phyloP scores from a whole-genome alignment of 2,329 filamentous ascomycete genomes.

The Emmonsiellopsis sp. region DNA sequence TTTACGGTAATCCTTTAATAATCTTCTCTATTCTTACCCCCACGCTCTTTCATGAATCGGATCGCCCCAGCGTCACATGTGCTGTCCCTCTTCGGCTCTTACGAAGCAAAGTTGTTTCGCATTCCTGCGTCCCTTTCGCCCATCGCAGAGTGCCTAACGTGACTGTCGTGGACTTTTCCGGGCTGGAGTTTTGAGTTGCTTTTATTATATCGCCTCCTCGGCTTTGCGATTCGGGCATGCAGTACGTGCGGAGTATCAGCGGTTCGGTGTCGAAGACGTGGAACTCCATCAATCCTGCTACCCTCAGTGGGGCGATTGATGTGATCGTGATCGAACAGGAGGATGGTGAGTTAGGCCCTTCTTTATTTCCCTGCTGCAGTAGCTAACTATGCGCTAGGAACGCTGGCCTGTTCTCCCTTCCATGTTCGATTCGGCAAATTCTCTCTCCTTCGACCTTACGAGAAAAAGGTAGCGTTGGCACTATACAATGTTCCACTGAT shows the following conservation, averaged over 20 bases:
- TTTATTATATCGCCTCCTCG: neutral
- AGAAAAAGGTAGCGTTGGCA: conserved; percentile 63
- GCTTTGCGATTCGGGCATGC: conserved; percentile 51
- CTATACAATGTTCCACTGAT: neutral
- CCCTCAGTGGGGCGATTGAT: conserved; percentile 94
- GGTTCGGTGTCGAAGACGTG: conserved; percentile 96
- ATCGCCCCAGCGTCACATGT: too few species aligned
- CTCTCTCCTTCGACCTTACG: conserved; percentile 83
- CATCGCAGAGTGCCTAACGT: too few species aligned
- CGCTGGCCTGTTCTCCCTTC: conserved; percentile 86
- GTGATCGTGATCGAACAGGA: conserved; percentile 96
- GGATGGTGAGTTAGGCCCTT: conserved; percentile 59
- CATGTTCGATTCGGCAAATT: conserved; percentile 99
- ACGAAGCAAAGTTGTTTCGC: too few species aligned
- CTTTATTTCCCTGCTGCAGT: neutral
- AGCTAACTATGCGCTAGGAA: conserved; percentile 33
- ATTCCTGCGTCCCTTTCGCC: too few species aligned
- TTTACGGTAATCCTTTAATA: neutral
- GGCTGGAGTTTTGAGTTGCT: neutral
- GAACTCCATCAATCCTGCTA: conserved; percentile 99
- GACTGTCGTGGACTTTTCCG: neutral
- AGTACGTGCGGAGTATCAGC: conserved; percentile 94
- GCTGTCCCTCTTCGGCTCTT: too few species aligned
- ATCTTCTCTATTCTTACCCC: too few species aligned
- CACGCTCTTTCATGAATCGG: too few species aligned